A percentile compares a stretch with the other conserved stretches of the same genome.
These are phyloP conservation scores for Aschersonia sp. DNA, from an alignment of 2,329 filamentous ascomycete species.

Conservation along the genomic window DNA sequence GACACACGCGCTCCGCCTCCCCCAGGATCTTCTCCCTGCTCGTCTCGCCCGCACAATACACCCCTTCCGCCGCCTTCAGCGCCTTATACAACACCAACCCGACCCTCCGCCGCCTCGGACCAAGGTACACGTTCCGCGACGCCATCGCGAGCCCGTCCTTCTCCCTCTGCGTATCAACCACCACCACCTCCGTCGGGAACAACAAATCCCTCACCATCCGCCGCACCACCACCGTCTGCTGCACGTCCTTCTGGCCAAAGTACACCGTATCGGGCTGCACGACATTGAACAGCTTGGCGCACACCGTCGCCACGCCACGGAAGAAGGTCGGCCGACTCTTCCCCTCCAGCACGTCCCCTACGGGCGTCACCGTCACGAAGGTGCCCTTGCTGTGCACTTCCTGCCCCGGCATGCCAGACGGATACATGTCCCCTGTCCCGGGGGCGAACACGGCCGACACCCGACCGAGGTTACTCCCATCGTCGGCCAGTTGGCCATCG, in stretches of 20 bases:
- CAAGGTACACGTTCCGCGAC: constrained; percentile 88
- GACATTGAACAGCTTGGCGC: constrained; percentile 57
- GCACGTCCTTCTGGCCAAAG: constrained; percentile 96
- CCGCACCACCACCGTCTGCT: constrained; percentile 84
- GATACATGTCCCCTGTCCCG: constrained; percentile 74
- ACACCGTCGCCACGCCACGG: constrained; percentile 87
- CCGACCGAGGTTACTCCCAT: constrained; percentile 46
- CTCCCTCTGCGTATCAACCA: constrained; percentile 65
- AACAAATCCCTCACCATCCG: constrained; percentile 82
- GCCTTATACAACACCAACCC: constrained; percentile 60
- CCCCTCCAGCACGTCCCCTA: constrained; percentile 72
- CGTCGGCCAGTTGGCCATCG: constrained; percentile 56
- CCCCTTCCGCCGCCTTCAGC: constrained; percentile 54
- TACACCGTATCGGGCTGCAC: constrained; percentile 56
- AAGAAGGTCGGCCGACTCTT: constrained; percentile 86
- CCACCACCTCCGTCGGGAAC: constrained; percentile 57
- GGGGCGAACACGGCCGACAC: constrained; percentile 81
- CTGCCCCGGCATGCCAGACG: constrained; percentile 59
- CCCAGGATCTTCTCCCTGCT: constrained; percentile 55
- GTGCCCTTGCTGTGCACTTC: constrained; percentile 65
- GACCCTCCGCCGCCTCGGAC: constrained; percentile 53
- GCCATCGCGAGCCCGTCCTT: constrained; percentile 77
- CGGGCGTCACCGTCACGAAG: constrained; percentile 82
- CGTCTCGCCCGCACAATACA: constrained; percentile 38
- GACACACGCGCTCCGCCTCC: constrained; percentile 49